Evolutionary conservation across 2,329 filamentous ascomycete genomes (phyloP), one percentile per base, ranked within the genome.

Genomic region (Talaromyces atroroseus): DNA sequence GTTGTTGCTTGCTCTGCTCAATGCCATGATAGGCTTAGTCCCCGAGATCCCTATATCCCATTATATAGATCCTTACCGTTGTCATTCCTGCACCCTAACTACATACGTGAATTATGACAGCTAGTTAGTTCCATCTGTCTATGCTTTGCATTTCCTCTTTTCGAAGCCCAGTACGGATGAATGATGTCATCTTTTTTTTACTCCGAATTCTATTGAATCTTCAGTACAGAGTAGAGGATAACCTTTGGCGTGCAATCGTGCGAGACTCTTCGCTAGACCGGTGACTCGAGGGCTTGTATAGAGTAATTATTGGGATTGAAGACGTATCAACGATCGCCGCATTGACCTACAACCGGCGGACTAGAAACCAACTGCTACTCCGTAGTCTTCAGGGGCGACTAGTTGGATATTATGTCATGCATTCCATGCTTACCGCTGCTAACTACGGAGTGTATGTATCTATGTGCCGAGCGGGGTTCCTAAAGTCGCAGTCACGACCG

Each of bases 121-220:
- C 29, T 34, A 34, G 4, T 8, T 34, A 10, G 29, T 10, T 2
- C 29, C 11, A 34, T 4, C 6, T 34, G 11, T 12, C 24, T 26
- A 26, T 4, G 24, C 24, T n/a, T n/a, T n/a, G n/a, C n/a, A n/a
- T n/a, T n/a, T n/a, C n/a, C n/a, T n/a, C n/a, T n/a, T n/a, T n/a
- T n/a, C n/a, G n/a, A 26, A 26, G 24, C 8, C 24, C 8, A 26
- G 8, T 26, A 26, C 24, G 4, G 2, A 8, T 7, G 26, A 29
- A 24, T 52, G 40, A 52, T 52, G 40, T 52, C 50, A 46, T 46
- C 6, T 34, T 45, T 52, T 46, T 23, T 34, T 29, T 18, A 52
- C 40, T 36, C 40, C 40, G 6, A 45, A 52, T 52, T 45, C 23
- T 29, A 23, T 36, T 52, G 32, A 38, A 52, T 21, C 36, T 10